These are phyloP conservation scores for Yamadazyma membranifaciens DNA, from an alignment of 1,139 yeast genomes.

Conservation along the genomic window DNA sequence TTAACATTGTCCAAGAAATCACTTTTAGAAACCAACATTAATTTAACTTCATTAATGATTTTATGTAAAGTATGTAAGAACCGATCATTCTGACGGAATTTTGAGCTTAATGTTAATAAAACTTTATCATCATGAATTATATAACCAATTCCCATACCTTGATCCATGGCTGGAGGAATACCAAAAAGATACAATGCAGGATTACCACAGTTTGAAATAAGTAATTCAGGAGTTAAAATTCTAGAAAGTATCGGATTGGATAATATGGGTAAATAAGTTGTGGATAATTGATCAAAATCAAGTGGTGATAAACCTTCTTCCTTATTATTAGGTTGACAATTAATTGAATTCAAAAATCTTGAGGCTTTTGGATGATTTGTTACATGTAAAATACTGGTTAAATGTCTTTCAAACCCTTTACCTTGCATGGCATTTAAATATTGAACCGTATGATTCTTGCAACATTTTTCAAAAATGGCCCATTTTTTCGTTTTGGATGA, in stretches of 20 bases:
- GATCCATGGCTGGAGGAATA: conserved; percentile 70
- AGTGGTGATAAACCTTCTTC: conserved; percentile 21
- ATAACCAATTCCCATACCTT: conserved; percentile 78
- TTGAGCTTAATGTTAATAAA: conserved; percentile 65
- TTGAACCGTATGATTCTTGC: conserved; percentile 49
- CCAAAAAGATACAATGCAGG: conserved; percentile 75
- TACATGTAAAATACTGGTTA: conserved; percentile 57
- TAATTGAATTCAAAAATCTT: conserved; percentile 42
- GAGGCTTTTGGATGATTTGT: conserved; percentile 30
- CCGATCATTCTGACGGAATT: conserved; percentile 71
- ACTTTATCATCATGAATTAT: conserved; percentile 62
- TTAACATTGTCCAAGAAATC: conserved; percentile 30
- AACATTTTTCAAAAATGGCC: conserved; percentile 50
- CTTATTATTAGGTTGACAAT: conserved; percentile 20
- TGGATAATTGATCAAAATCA: conserved; percentile 15
- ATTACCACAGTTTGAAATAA: conserved; percentile 68
- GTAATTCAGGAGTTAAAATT: conserved; percentile 41
- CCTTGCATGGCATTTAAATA: conserved; percentile 58
- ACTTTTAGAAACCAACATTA: conserved; percentile 41
- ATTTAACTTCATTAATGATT: conserved; percentile 55
- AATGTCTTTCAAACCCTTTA: conserved; percentile 68
- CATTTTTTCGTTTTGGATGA: conserved; percentile 48
- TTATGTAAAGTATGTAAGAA: conserved; percentile 61
- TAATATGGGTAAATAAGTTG: conserved; percentile 46
- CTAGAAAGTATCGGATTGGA: conserved; percentile 55